A percentile compares a stretch with the other conserved stretches of the same genome.
Evolutionary conservation across 2,329 filamentous ascomycete genomes (phyloP).

Genomic region (Exophiala sp.): DNA sequence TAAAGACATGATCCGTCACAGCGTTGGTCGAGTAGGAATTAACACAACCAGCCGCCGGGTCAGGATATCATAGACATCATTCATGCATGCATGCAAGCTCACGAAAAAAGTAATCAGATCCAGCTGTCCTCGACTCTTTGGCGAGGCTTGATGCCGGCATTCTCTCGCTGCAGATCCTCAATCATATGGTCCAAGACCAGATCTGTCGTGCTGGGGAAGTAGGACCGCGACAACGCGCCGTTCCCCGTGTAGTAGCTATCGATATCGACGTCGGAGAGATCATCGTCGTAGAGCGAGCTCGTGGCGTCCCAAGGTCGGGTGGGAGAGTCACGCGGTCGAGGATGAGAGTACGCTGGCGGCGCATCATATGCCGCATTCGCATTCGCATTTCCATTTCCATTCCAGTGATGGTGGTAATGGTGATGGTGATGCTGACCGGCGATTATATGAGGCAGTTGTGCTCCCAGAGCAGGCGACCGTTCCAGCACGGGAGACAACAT

Average conservation of each 20-base stretch:
- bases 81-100: too few species aligned
- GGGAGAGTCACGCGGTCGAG: background rate
- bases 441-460: background rate
- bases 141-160: background rate
- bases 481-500: background rate
- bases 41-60: too few species aligned
- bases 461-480: conserved; percentile 1
- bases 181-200: conserved; percentile 16
- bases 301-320: conserved; percentile 3
- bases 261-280: conserved; percentile 14
- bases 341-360: background rate
- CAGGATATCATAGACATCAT: background rate
- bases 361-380: too few species aligned
- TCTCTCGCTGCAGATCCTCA: conserved; percentile 14
- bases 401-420: too few species aligned
- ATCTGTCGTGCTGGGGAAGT: conserved; percentile 6
- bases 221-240: background rate
- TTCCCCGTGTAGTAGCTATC: conserved; percentile 16
- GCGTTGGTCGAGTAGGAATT: background rate
- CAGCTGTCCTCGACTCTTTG: background rate
- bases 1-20: background rate
- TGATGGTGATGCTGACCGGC: background rate
- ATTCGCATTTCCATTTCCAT: too few species aligned
- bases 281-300: conserved; percentile 12
- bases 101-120: background rate